These are phyloP conservation scores for Monosporascus ibericus DNA, from an alignment of 2,329 filamentous ascomycete genomes.

Conservation along the genomic window DNA sequence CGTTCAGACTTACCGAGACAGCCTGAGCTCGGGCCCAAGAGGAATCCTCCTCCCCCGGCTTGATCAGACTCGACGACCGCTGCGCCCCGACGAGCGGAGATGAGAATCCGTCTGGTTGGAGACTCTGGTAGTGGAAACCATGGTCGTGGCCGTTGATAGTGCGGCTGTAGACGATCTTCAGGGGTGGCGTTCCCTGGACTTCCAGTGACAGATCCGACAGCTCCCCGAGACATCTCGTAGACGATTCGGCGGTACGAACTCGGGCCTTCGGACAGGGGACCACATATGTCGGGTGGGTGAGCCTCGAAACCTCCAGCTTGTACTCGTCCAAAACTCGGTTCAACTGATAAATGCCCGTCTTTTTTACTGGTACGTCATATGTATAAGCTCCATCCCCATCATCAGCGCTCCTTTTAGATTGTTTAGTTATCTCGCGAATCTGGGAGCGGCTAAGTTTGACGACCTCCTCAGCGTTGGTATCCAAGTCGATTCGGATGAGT, in stretches of 20 bases:
- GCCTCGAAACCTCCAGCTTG: slow-evolving; percentile 82
- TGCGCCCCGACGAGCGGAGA: slow-evolving; percentile 67
- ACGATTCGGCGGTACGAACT: slow-evolving; percentile 57
- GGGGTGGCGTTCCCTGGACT: slow-evolving; percentile 80
- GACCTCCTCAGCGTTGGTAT: slow-evolving; percentile 72
- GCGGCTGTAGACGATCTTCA: slow-evolving; percentile 89
- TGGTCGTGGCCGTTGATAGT: slow-evolving; percentile 77
- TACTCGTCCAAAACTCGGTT: slow-evolving; percentile 86
- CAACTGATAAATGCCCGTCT: slow-evolving; percentile 81
- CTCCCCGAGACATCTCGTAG: slow-evolving; percentile 76
- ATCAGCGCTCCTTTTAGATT: slow-evolving; percentile 58
- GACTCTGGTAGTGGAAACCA: slow-evolving; percentile 84
- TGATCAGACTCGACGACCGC: slow-evolving; percentile 50
- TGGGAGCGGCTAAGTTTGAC: slow-evolving; percentile 71
- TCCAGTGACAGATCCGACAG: slow-evolving; percentile 79
- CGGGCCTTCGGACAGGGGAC: slow-evolving; percentile 77
- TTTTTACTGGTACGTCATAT: slow-evolving; percentile 71
- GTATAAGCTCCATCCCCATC: slow-evolving; percentile 58
- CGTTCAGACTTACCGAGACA: slow-evolving; percentile 79
- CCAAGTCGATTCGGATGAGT: slow-evolving; percentile 78
- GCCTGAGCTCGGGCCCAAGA: slow-evolving; percentile 74
- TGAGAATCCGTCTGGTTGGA: slow-evolving; percentile 80
- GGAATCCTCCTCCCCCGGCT: slow-evolving; percentile 56
- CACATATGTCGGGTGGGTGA: slow-evolving; percentile 71
- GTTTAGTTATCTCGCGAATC: slow-evolving; percentile 66